Evolutionary conservation across 2,329 filamentous ascomycete genomes (phyloP).

Genomic region (Fusarium equiseti): DNA sequence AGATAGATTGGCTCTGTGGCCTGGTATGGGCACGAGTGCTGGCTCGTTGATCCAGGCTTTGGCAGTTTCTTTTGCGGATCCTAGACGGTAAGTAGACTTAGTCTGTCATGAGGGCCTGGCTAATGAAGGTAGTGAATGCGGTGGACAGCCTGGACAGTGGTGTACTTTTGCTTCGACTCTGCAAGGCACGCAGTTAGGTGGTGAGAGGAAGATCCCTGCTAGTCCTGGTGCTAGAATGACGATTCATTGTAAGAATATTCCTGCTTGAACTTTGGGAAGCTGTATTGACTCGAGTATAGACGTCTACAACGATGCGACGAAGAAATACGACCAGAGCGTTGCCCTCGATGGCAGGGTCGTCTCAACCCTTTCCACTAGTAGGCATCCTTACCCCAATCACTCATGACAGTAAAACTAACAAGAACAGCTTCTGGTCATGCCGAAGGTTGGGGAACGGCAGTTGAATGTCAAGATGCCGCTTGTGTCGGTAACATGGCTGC

Average conservation of each 20-base stretch:
- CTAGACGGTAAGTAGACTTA: background rate
- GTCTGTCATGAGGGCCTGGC: rapidly evolving
- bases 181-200: slow-evolving; percentile 26
- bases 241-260: slow-evolving; percentile 17
- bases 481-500: slow-evolving; percentile 22
- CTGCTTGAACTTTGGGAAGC: rapidly evolving
- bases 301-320: slow-evolving; percentile 31
- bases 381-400: background rate
- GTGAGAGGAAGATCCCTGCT: slow-evolving; percentile 28
- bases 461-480: slow-evolving; percentile 37
- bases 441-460: slow-evolving; percentile 34
- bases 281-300: background rate
- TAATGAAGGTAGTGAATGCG: slow-evolving; percentile 17
- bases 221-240: slow-evolving; percentile 20
- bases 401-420: background rate
- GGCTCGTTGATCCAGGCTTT: slow-evolving; percentile 34
- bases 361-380: slow-evolving; percentile 26
- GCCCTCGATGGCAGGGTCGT: slow-evolving; percentile 13
- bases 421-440: slow-evolving; percentile 25
- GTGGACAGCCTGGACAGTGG: slow-evolving; percentile 29
- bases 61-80: slow-evolving; percentile 32
- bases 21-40: slow-evolving; percentile 31
- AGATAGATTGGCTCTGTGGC: slow-evolving; percentile 32
- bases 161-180: slow-evolving; percentile 36
- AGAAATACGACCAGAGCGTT: slow-evolving; percentile 32